These are phyloP conservation scores for Fusarium sp. DNA, from an alignment of 2,329 filamentous ascomycete species.

Conservation along the genomic window DNA sequence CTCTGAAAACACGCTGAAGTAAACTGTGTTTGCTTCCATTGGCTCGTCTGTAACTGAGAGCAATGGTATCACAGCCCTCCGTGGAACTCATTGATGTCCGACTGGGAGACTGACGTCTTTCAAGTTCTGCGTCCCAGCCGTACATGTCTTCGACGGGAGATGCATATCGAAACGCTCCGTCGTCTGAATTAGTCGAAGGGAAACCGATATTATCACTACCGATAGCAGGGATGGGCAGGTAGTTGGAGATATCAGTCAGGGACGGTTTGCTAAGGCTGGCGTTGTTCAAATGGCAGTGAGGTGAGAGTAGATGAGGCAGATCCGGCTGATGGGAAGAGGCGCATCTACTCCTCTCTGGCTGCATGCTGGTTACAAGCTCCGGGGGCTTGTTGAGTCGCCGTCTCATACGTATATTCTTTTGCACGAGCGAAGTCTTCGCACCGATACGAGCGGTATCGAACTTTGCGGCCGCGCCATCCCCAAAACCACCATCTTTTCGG, in stretches of 20 bases:
- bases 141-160: conserved; percentile 57
- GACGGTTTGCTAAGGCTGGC: background rate
- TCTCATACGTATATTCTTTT: conserved; percentile 45
- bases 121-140: conserved; percentile 65
- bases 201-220: conserved; percentile 31
- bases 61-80: conserved; percentile 33
- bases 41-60: conserved; percentile 43
- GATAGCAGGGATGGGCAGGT: conserved; percentile 52
- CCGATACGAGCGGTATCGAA: conserved; percentile 39
- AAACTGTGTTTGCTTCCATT: conserved; percentile 45
- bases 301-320: conserved; percentile 14
- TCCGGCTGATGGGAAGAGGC: conserved; percentile 12
- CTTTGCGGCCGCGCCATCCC: conserved; percentile 65
- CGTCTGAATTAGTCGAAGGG: conserved; percentile 26
- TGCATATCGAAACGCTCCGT: conserved; percentile 32
- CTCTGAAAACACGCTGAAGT: conserved; percentile 45
- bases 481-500: conserved; percentile 50
- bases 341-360: conserved; percentile 1
- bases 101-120: conserved; percentile 32
- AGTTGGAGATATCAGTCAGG: conserved; percentile 55
- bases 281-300: conserved; percentile 14
- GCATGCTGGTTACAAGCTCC: conserved; percentile 10
- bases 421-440: conserved; percentile 38
- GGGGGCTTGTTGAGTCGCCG: conserved; percentile 35
- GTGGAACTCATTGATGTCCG: conserved; percentile 21